Evolutionary conservation across 1,284 basidiomycete species (phyloP).

Genomic region (Trichosporon sp.): DNA sequence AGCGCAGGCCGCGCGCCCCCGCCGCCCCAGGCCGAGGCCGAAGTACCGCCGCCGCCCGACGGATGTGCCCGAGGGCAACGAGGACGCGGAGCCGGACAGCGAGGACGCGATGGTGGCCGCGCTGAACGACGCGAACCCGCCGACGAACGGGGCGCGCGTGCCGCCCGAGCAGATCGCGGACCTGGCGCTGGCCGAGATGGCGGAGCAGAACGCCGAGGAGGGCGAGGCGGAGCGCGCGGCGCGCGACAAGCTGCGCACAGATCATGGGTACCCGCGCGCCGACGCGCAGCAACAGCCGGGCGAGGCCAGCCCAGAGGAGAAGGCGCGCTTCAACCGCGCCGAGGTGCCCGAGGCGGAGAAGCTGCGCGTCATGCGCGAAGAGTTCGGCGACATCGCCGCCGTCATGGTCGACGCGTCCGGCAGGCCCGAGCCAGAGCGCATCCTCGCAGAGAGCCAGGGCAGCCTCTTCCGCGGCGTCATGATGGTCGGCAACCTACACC

Average conservation of each 20-base stretch:
- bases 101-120: background rate
- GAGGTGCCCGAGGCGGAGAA: slow-evolving; percentile 40
- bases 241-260: background rate
- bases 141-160: background rate
- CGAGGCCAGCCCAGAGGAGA: background rate
- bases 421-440: slow-evolving; percentile 52
- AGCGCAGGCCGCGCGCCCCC: background rate
- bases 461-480: slow-evolving; percentile 53
- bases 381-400: slow-evolving; percentile 46
- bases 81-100: background rate
- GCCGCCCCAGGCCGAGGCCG: background rate
- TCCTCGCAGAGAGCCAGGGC: slow-evolving; percentile 58
- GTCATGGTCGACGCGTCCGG: slow-evolving; percentile 55
- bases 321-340: slow-evolving; percentile 9
- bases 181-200: background rate
- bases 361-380: slow-evolving; percentile 42
- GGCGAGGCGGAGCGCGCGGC: background rate
- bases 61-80: background rate
- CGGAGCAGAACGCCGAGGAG: background rate
- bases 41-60: background rate
- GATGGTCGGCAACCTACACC: slow-evolving; percentile 60
- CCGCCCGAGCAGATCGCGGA: background rate
- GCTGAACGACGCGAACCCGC: background rate
- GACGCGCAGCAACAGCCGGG: background rate
- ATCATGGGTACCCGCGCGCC: background rate